Percentiles rank a stretch among this genome's conserved stretches.
phyloP scores from a whole-genome alignment of 2,329 filamentous ascomycete species.

The Arthrocladium fulminans region DNA sequence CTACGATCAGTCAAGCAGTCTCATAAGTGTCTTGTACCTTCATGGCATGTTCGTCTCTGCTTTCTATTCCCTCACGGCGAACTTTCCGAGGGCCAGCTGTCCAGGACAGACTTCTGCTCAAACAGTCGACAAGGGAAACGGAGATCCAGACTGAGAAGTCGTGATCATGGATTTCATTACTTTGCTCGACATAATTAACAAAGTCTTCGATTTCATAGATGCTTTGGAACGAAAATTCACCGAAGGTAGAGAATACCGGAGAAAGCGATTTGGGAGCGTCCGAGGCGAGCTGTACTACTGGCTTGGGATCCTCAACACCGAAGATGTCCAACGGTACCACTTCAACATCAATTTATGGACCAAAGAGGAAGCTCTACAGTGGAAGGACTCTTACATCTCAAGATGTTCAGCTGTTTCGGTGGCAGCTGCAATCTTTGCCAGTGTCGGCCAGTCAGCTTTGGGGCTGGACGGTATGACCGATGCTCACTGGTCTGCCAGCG shows the following conservation, averaged over 20 bases:
- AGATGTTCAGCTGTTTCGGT: not conserved
- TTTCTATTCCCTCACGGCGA: too few species aligned
- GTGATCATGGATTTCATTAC: not conserved
- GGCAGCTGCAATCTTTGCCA: not conserved
- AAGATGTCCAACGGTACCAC: not conserved
- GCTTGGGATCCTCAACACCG: not conserved
- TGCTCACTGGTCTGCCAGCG: not conserved
- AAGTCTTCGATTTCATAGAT: not conserved
- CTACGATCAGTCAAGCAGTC: too few species aligned
- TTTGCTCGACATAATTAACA: not conserved
- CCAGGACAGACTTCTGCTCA: not conserved
- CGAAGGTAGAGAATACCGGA: not conserved
- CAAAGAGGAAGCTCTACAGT: not conserved
- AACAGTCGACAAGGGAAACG: too few species aligned
- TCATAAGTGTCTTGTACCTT: too few species aligned
- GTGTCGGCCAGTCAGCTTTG: not conserved
- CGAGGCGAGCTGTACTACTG: not conserved
- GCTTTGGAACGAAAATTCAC: not conserved
- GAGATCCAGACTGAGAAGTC: not conserved
- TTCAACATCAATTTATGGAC: conserved; percentile 4
- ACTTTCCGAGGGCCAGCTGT: too few species aligned
- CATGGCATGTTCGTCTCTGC: too few species aligned
- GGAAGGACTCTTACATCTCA: conserved; percentile 4
- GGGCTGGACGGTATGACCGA: not conserved
- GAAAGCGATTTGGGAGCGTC: not conserved